A percentile compares a stretch with the other conserved stretches of the same genome.
Evolutionary conservation across 1,139 yeast species (phyloP).

Genomic region (Entelexis sorbosivorans): DNA sequence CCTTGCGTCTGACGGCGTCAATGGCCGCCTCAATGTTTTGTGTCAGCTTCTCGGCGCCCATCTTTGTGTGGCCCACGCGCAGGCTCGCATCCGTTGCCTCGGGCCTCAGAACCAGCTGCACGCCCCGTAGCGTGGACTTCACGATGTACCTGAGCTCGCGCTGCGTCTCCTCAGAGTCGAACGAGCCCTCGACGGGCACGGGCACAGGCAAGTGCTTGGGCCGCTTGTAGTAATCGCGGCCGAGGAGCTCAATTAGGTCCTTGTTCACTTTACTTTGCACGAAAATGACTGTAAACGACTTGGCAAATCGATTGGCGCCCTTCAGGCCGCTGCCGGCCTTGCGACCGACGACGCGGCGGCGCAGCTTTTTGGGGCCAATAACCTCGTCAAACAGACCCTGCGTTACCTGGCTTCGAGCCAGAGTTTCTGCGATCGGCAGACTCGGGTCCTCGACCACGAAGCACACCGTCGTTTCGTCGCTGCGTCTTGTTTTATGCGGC

Average conservation of each 20-base stretch:
- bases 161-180: slow-evolving; percentile 11
- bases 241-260: slow-evolving; percentile 22
- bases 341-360: slow-evolving; percentile 22
- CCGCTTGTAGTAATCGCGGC: slow-evolving; percentile 21
- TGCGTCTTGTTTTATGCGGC: slow-evolving; percentile 21
- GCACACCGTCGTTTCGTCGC: slow-evolving; percentile 21
- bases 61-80: slow-evolving; percentile 23
- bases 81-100: slow-evolving; percentile 13
- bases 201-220: slow-evolving; percentile 21
- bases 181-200: slow-evolving; percentile 7
- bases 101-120: slow-evolving; percentile 23
- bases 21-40: slow-evolving; percentile 21
- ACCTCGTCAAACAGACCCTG: slow-evolving; percentile 23
- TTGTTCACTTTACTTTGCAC: slow-evolving; percentile 22
- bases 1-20: slow-evolving; percentile 5
- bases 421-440: slow-evolving; percentile 5
- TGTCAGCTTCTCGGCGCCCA: slow-evolving; percentile 20
- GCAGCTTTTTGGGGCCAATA: slow-evolving; percentile 24
- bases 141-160: slow-evolving; percentile 14
- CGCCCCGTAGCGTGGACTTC: slow-evolving; percentile 12
- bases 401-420: slow-evolving; percentile 6
- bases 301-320: slow-evolving; percentile 18
- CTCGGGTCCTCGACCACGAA: slow-evolving; percentile 24
- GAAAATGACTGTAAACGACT: slow-evolving; percentile 19
- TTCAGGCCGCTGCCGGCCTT: slow-evolving; percentile 17